Evolutionary conservation across 345 rosid species (phyloP).

Genomic region (Boechera retrofracta): DNA sequence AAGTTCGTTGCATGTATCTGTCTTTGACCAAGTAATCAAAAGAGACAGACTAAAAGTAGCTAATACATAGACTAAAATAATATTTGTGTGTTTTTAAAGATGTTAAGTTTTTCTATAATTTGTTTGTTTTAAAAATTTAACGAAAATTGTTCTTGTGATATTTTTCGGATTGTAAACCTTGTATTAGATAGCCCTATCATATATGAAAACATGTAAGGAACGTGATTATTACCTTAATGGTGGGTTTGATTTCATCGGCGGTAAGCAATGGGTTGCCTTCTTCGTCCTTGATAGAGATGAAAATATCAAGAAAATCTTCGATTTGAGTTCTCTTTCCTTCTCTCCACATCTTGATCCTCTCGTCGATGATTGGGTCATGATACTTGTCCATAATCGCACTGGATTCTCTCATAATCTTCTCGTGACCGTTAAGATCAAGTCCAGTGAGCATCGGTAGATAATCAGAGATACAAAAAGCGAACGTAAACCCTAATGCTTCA

Average conservation of each 20-base stretch:
- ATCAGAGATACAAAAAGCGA: conserved; percentile 57
- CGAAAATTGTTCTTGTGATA: background rate
- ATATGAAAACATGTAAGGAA: background rate
- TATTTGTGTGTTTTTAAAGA: too few relatives aligned
- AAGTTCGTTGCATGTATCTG: background rate
- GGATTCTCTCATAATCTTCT: conserved; percentile 45
- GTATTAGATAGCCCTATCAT: too few relatives aligned
- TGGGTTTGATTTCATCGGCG: conserved; percentile 49
- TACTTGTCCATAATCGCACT: conserved; percentile 46
- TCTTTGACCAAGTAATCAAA: too few relatives aligned
- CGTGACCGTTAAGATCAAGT: conserved; percentile 52
- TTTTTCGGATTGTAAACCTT: background rate
- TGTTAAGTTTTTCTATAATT: too few relatives aligned
- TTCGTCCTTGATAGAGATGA: conserved; percentile 45
- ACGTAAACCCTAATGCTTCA: conserved; percentile 40
- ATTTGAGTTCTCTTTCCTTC: conserved; percentile 46
- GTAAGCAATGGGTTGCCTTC: conserved; percentile 48
- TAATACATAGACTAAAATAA: too few relatives aligned
- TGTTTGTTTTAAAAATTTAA: background rate
- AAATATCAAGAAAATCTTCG: conserved; percentile 49
- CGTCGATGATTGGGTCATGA: conserved; percentile 45
- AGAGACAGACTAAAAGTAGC: background rate
- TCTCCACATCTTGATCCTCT: conserved; percentile 49
- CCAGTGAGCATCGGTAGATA: conserved; percentile 52
- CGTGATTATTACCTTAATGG: conserved; percentile 42